phyloP scores from a whole-genome alignment of 2,329 filamentous ascomycete genomes.

The Trichoderma aggressivum region DNA sequence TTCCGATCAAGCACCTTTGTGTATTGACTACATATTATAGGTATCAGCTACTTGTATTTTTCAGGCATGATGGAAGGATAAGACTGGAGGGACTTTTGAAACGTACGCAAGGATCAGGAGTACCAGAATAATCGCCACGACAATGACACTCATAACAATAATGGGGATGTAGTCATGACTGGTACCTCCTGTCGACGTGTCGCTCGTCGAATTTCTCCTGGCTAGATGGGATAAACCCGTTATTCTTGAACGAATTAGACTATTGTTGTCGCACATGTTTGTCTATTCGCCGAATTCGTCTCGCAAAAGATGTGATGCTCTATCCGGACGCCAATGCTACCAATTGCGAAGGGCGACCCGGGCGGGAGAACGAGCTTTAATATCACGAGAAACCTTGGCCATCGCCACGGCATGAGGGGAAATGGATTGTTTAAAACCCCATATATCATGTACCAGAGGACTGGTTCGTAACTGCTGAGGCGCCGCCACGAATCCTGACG shows the following conservation, averaged over 20 bases:
- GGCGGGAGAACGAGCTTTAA: not conserved
- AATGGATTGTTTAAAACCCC: not conserved
- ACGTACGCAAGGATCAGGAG: constrained; percentile 4
- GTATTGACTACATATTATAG: not conserved
- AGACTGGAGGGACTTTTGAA: not conserved
- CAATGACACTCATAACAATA: not conserved
- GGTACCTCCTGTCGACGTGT: not conserved
- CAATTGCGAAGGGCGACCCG: not conserved
- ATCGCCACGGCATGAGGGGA: not conserved
- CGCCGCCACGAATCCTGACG: constrained; percentile 1
- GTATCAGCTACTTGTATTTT: not conserved
- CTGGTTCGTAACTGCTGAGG: not conserved
- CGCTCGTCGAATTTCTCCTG: not conserved
- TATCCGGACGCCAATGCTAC: not conserved
- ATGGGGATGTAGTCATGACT: constrained; percentile 1
- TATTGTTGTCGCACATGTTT: not conserved
- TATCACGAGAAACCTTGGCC: not conserved
- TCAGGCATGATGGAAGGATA: no score
- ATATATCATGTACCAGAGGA: not conserved
- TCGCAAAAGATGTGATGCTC: not conserved
- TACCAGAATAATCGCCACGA: not conserved
- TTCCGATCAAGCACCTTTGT: not conserved
- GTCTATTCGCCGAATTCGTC: not conserved
- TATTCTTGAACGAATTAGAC: not conserved
- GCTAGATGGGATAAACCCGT: not conserved